Conservation (phyloP, 768 basidiomycete genomes). For the Lentinus tigrinus region DNA sequence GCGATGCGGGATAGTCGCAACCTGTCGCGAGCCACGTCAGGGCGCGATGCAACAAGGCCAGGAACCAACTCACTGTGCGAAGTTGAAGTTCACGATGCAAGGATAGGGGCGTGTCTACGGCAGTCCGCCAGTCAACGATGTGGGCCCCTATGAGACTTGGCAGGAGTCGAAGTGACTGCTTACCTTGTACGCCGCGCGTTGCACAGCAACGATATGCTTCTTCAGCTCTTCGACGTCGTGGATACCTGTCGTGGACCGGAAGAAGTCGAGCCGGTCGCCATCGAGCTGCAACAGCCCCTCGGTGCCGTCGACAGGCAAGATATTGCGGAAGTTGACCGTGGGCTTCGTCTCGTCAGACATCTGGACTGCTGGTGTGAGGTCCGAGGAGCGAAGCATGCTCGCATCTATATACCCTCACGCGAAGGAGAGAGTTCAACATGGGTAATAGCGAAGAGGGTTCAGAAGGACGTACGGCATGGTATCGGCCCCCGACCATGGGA, state of each 20-base stretch:
- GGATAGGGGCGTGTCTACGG: slow-evolving; percentile 25
- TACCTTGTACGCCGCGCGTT: slow-evolving; percentile 24
- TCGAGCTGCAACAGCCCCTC: slow-evolving; percentile 4
- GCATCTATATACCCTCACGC: neutral
- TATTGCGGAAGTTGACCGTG: neutral
- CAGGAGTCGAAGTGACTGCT: neutral
- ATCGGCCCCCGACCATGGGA: too few species aligned
- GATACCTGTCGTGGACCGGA: slow-evolving; percentile 26
- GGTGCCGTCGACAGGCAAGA: neutral
- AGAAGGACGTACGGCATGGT: too few species aligned
- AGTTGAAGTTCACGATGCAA: slow-evolving; percentile 24
- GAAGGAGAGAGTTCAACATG: too few species aligned
- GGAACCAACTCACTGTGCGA: slow-evolving; percentile 10
- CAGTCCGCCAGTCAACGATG: neutral
- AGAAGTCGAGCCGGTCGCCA: slow-evolving; percentile 11
- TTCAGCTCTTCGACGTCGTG: slow-evolving; percentile 25
- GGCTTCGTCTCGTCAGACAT: neutral
- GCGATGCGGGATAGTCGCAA: slow-evolving; percentile 23
- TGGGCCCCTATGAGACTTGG: neutral
- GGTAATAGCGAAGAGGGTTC: too few species aligned
- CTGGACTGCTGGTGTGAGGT: neutral
- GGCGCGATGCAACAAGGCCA: neutral
- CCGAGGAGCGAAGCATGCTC: neutral
- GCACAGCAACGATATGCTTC: slow-evolving; percentile 25
- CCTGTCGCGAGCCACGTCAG: slow-evolving; percentile 5